Evolutionary conservation across 768 basidiomycete genomes (phyloP), one percentile per base, ranked within the genome.

Genomic region (Tylopilus sp.): DNA sequence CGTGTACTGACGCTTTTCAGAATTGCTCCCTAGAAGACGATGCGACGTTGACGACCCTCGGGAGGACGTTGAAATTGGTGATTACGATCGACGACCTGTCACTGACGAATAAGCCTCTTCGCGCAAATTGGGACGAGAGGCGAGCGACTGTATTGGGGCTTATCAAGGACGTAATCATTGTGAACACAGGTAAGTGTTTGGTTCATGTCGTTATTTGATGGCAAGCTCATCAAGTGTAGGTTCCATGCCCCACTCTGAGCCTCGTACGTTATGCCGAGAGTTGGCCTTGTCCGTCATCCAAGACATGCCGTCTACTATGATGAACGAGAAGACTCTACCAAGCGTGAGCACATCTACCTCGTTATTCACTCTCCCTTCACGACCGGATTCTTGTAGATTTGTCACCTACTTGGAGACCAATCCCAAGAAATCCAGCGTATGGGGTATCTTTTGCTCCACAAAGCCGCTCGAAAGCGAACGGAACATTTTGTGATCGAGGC

Each of bases 401-500:
- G 83, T 52, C 85, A 91, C 61, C 75, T 97, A 7, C 71, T 98
- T 17, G 74, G 73, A 17, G 90, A 94, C 42, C 66, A 75, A 1
- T 80, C 76, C 17, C 75, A 62, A 4, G 75, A 80, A 21, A 84
- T 93, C 2, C 92, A 94, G 63, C 82, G 81, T 63, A 83, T 86
- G 72, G 81, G 87, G 0, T 93, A 94, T 63, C 75, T 78, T 40
- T 74, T 97, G 3, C 75, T 95, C 22, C 78, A 75, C 31, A 74
- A 74, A 40, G 86, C 90, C 11, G 85, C 92, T 18, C 73, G 74
- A 57, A 86, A 82, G 62, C 77, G 82, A 31, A 95, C 94, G 0
- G 88, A 94, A 49, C 71, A 88, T 51, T 75, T 94, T 39, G 91
- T 97, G 23, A 81, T 98, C 33, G 92, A 98, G 61, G 85, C 86